Conservation (phyloP, 208 protist species). For the Crithidia thermophila region DNA sequence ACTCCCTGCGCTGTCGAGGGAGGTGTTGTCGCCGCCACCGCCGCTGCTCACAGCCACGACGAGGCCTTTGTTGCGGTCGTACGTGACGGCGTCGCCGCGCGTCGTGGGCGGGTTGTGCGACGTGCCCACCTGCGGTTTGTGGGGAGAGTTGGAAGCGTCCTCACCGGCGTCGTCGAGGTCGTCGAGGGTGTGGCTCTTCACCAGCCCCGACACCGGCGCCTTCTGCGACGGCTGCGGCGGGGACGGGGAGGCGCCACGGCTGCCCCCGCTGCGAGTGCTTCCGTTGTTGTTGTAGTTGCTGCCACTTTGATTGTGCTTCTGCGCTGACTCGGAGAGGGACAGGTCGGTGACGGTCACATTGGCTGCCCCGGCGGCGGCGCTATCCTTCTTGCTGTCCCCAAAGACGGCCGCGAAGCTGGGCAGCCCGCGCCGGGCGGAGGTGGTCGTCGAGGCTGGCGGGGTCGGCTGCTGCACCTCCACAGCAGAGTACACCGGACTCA, state of each 20-base stretch:
- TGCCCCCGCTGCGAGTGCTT: neutral
- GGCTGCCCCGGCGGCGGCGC: neutral
- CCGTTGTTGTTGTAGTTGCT: neutral
- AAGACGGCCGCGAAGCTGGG: neutral
- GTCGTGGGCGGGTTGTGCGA: neutral
- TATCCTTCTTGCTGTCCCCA: conserved; percentile 11
- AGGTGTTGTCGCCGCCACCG: too few relatives aligned
- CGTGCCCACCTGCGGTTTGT: too few relatives aligned
- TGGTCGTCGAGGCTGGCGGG: neutral
- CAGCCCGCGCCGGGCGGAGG: conserved; percentile 2
- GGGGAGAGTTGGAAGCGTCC: neutral
- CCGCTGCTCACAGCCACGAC: too few relatives aligned
- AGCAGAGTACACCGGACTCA: conserved; percentile 16
- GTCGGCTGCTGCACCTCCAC: conserved; percentile 17
- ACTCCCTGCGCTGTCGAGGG: too few relatives aligned
- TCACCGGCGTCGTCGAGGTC: conserved; percentile 24
- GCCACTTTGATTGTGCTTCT: neutral
- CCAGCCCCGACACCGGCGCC: neutral
- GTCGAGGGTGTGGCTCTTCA: conserved; percentile 14
- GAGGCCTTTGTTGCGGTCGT: too few relatives aligned
- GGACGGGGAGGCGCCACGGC: neutral
- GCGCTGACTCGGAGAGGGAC: neutral
- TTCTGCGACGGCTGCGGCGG: neutral
- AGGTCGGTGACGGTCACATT: neutral
- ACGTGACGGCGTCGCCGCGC: too few relatives aligned